phyloP scores from a whole-genome alignment of 164 flowering plant species.

The Umbellularia californica region DNA sequence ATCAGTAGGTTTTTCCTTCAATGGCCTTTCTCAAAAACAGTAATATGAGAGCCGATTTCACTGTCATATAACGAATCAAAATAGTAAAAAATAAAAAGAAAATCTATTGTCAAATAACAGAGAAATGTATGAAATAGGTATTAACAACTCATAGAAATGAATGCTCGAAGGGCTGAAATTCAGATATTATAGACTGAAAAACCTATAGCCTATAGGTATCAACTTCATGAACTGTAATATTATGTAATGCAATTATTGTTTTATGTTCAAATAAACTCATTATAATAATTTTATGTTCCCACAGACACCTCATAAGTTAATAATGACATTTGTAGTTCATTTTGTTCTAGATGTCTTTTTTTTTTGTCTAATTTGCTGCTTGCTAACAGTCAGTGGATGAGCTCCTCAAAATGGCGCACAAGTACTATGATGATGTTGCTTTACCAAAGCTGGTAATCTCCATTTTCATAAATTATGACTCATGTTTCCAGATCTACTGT shows the following conservation, averaged over 20 bases:
- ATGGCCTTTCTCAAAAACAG: background rate
- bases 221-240: too few species aligned
- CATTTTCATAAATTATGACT: background rate
- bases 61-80: background rate
- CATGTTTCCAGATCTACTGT: slow-evolving; percentile 5
- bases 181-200: too few species aligned
- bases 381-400: slow-evolving; percentile 65
- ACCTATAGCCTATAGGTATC: too few species aligned
- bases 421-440: slow-evolving; percentile 81
- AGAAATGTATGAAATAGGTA: too few species aligned
- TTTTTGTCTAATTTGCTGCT: slow-evolving; percentile 4
- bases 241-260: too few species aligned
- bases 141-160: too few species aligned
- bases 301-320: too few species aligned
- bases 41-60: background rate
- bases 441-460: slow-evolving; percentile 81
- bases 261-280: too few species aligned
- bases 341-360: too few species aligned
- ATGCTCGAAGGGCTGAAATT: too few species aligned
- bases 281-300: too few species aligned
- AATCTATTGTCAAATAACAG: background rate
- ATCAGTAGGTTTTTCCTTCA: background rate
- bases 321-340: too few species aligned
- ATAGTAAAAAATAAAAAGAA: background rate
- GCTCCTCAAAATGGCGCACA: slow-evolving; percentile 57